phyloP scores from a whole-genome alignment of 768 basidiomycete species.

The Trametes cinnabarina region DNA sequence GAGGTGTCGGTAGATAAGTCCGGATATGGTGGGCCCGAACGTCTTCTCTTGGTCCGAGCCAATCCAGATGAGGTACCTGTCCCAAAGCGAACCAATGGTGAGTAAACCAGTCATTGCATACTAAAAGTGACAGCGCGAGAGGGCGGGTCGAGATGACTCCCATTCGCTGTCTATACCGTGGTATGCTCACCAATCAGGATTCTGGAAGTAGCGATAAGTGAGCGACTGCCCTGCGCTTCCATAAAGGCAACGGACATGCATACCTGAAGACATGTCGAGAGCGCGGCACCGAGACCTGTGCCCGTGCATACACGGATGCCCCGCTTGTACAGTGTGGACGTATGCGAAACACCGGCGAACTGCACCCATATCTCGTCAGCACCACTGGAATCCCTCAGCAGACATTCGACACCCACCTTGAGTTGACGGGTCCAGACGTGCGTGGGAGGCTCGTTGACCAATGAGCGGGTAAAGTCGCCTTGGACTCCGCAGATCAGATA shows the following conservation, averaged over 20 bases:
- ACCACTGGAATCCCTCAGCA: too few species aligned
- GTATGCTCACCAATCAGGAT: slow-evolving; percentile 34
- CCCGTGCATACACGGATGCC: slow-evolving; percentile 46
- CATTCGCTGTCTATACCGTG: background rate
- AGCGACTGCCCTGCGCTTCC: background rate
- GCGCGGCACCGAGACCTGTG: slow-evolving; percentile 43
- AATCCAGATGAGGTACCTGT: slow-evolving; percentile 43
- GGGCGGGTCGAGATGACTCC: background rate
- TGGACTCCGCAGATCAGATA: slow-evolving; percentile 47
- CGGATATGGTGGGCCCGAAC: slow-evolving; percentile 42
- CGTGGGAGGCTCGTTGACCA: slow-evolving; percentile 41
- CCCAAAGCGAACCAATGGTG: background rate
- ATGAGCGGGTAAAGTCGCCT: slow-evolving; percentile 43
- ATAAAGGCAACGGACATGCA: background rate
- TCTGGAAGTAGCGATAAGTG: slow-evolving; percentile 15
- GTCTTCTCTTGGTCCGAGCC: slow-evolving; percentile 46
- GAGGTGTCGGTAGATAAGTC: slow-evolving; percentile 39
- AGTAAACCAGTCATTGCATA: background rate
- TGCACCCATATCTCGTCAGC: slow-evolving; percentile 12
- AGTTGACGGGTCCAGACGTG: slow-evolving; percentile 44
- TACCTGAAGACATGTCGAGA: slow-evolving; percentile 43
- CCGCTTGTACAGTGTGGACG: slow-evolving; percentile 43
- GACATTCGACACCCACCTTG: slow-evolving; percentile 30
- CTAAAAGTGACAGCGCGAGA: slow-evolving; percentile 10
- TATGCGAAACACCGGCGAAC: slow-evolving; percentile 45